phyloP scores from a whole-genome alignment of 1,284 basidiomycete genomes.

The Sporisorium iseilematis-ciliati region DNA sequence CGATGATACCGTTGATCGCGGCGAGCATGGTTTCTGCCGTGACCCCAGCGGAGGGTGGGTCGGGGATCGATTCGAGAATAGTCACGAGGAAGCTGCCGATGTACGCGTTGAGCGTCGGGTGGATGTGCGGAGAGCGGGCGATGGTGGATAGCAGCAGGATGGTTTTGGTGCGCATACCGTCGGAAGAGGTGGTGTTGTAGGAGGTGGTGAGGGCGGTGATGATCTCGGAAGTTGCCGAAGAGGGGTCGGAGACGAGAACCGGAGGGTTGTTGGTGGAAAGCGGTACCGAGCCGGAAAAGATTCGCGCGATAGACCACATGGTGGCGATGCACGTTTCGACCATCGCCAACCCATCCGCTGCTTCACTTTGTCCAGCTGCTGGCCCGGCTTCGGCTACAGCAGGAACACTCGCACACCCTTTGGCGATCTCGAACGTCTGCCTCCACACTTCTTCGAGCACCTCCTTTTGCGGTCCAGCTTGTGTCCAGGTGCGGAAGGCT shows the following conservation, averaged over 20 bases:
- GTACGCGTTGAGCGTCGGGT: constrained; percentile 19
- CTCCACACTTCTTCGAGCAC: constrained; percentile 12
- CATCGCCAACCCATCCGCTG: constrained; percentile 54
- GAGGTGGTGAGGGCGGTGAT: constrained; percentile 48
- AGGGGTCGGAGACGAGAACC: constrained; percentile 7
- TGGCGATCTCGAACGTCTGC: constrained; percentile 41
- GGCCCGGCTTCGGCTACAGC: constrained; percentile 28
- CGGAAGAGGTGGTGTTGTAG: constrained; percentile 44
- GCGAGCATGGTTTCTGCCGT: constrained; percentile 83
- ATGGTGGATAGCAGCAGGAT: constrained; percentile 55
- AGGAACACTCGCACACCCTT: constrained; percentile 44
- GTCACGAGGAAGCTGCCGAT: constrained; percentile 48
- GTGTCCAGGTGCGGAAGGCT: constrained; percentile 35
- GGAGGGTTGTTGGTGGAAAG: constrained; percentile 13
- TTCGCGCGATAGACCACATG: constrained; percentile 59
- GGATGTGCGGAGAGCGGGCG: constrained; percentile 28
- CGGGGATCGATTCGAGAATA: constrained; percentile 44
- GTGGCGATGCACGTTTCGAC: constrained; percentile 59
- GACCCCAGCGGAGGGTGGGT: background rate
- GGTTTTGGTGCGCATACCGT: constrained; percentile 58
- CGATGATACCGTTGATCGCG: constrained; percentile 85
- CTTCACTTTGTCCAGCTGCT: constrained; percentile 11
- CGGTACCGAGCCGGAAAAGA: constrained; percentile 48
- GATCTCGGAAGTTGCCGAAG: constrained; percentile 17
- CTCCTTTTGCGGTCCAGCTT: background rate